These are phyloP conservation scores for Aspergillus luchuensis DNA, from an alignment of 2,329 filamentous ascomycete species.

Conservation along the genomic window DNA sequence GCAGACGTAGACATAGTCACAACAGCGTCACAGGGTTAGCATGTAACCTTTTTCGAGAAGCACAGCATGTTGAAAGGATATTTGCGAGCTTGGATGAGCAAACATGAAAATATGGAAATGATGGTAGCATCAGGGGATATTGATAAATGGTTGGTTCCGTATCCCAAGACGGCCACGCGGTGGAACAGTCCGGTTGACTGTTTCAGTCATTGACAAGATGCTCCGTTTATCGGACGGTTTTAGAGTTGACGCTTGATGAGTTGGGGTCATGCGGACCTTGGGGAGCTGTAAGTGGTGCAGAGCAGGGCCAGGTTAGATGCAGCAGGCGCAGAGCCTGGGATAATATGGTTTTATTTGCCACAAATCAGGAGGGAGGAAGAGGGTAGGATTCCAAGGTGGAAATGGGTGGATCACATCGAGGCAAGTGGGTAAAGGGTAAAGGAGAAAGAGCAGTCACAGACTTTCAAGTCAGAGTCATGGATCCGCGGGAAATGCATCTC, in stretches of 20 bases:
- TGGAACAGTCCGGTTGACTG: neutral
- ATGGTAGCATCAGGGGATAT: neutral
- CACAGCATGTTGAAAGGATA: neutral
- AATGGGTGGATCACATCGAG: neutral
- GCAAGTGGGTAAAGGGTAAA: neutral
- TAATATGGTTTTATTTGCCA: neutral
- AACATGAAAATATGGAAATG: neutral
- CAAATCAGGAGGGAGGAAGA: slow-evolving; percentile 3
- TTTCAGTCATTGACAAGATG: neutral
- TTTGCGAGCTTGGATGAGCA: neutral
- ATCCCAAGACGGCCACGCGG: neutral
- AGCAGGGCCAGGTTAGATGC: neutral
- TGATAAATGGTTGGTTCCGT: neutral
- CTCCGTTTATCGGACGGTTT: slow-evolving; percentile 4
- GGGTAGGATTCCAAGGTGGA: neutral
- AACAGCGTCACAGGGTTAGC: neutral
- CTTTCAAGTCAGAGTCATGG: neutral
- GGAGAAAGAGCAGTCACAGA: slow-evolving; percentile 5
- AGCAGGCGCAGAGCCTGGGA: neutral
- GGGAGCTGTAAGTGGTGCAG: neutral
- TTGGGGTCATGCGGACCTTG: slow-evolving; percentile 7
- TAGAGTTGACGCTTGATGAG: slow-evolving; percentile 9
- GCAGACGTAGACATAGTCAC: neutral
- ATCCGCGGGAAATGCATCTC: slow-evolving; percentile 11
- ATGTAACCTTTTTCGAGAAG: neutral